Base-by-base conservation (phyloP, 2,329 filamentous ascomycete species). In the Paramyrothecium sp. region DNA sequence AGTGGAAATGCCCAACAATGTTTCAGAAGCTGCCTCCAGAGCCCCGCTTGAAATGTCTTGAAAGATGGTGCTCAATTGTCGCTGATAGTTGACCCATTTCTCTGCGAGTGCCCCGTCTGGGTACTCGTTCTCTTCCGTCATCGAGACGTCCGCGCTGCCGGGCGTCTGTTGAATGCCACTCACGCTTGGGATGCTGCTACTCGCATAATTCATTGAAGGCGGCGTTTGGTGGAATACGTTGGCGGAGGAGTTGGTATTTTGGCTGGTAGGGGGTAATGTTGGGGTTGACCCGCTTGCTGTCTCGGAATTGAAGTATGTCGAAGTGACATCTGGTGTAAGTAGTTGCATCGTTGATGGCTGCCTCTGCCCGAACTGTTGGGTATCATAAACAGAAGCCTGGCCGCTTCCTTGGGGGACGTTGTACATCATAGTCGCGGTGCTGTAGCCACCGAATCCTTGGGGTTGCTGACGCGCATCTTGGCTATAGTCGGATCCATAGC, bases 281-380 rank as follows among this genome's bases (percentile, higher is more conserved):
- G 83, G 75, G 33, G 88, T 77, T 64, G 82, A 81, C 58, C 87
- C 79, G 61, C 83, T 65, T 38, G 66, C 67, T 51, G 67, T 55
- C 54, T 73, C 71, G 19, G 73, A 67, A 55, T 61, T 65, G 75
- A 92, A 93, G 79, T 95, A 97, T 69, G 89, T 88, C 77, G 88
- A 81, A 70, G 88, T 65, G 52, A 74, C 71, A 53, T 75, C 72
- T 7, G 70, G 69, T 44, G 70, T 63, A 72, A 85, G 80, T 76
- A 92, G 90, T 72, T 92, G 89, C 76, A 95, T 85, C 60, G 84
- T 85, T 81, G 89, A 86, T 76, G 89, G 84, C 70, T 92, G 90
- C 78, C 89, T 88, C 65, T 87, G 79, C 69, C 88, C 83, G 78
- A 92, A 96, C 70, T 88, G 88, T 71, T 88, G 85, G 69, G 86